These are phyloP conservation scores for Rhinocladiella mackenziei DNA, from an alignment of 2,329 filamentous ascomycete genomes.

Conservation along the genomic window DNA sequence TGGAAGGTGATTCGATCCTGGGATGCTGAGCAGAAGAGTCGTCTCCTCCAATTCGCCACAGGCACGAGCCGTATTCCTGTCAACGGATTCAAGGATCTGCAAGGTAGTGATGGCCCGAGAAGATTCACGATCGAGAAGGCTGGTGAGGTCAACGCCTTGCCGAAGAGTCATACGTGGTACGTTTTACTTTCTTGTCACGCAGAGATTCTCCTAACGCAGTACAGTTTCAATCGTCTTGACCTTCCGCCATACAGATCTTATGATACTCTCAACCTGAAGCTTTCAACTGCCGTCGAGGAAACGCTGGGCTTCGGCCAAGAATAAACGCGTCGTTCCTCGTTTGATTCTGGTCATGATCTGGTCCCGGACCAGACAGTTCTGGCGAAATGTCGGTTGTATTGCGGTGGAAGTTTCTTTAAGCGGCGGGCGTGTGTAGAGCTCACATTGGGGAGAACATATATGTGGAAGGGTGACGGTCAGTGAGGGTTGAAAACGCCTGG, in stretches of 20 bases:
- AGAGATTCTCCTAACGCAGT: background rate
- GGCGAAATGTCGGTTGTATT: too few relatives aligned
- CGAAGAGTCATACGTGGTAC: conserved; percentile 97
- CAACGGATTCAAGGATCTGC: conserved; percentile 98
- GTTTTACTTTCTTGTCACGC: conserved; percentile 37
- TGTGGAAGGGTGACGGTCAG: too few relatives aligned
- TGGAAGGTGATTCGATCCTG: conserved; percentile 93
- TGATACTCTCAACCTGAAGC: conserved; percentile 79
- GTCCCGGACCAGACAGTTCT: too few relatives aligned
- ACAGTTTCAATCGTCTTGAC: conserved; percentile 93
- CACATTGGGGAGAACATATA: too few relatives aligned
- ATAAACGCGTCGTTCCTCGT: conserved; percentile 47
- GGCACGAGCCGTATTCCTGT: conserved; percentile 97
- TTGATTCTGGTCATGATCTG: background rate
- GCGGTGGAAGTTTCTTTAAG: too few relatives aligned
- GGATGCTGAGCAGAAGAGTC: conserved; percentile 98
- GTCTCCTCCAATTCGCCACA: conserved; percentile 92
- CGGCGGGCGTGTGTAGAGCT: too few relatives aligned
- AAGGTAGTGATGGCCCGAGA: conserved; percentile 91
- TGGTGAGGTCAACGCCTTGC: conserved; percentile 81
- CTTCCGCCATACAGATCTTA: conserved; percentile 87
- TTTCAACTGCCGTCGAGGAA: conserved; percentile 96
- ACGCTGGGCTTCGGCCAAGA: conserved; percentile 99
- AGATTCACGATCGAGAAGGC: conserved; percentile 98
- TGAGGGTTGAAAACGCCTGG: too few relatives aligned